These are phyloP conservation scores for Phaeosphaeria sp. DNA, from an alignment of 2,329 filamentous ascomycete genomes.

Conservation along the genomic window DNA sequence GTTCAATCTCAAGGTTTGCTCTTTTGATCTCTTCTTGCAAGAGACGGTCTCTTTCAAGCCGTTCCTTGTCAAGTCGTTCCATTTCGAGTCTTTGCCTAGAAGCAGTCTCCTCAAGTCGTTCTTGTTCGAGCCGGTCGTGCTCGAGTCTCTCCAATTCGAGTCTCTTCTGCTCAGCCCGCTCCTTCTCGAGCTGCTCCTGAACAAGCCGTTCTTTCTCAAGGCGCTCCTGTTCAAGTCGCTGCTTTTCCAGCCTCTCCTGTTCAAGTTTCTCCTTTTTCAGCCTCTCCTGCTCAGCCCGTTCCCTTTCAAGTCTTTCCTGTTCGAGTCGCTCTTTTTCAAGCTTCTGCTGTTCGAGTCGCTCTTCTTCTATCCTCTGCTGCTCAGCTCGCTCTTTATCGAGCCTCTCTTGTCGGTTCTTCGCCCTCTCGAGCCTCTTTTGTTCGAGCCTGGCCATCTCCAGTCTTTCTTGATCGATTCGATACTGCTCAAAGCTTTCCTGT, in stretches of 20 bases:
- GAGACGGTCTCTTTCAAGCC: not conserved
- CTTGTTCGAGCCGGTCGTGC: not conserved
- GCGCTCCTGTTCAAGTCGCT: slow-evolving; percentile 2
- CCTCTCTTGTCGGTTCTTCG: slow-evolving; percentile 2
- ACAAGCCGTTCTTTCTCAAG: slow-evolving; percentile 4
- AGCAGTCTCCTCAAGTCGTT: too few relatives aligned
- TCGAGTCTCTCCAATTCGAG: slow-evolving; percentile 1
- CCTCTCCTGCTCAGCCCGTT: slow-evolving; percentile 1
- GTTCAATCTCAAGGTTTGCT: not conserved
- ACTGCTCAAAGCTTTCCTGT: slow-evolving; percentile 6
- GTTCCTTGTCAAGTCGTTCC: not conserved
- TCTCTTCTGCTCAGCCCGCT: not conserved
- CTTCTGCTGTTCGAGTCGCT: not conserved
- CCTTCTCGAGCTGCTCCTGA: not conserved
- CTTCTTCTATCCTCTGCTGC: slow-evolving; percentile 10
- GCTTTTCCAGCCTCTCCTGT: not conserved
- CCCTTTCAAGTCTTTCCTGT: not conserved
- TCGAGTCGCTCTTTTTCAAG: slow-evolving; percentile 3
- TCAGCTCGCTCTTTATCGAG: slow-evolving; percentile 6
- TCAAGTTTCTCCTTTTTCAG: slow-evolving; percentile 1
- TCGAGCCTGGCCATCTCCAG: slow-evolving; percentile 5
- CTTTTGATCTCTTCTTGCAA: not conserved
- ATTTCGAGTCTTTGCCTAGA: too few relatives aligned
- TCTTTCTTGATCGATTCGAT: slow-evolving; percentile 8
- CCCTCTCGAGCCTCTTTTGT: slow-evolving; percentile 4